These are phyloP conservation scores for Canavalia ensiformis DNA, from an alignment of 306 rosid species.

Conservation along the genomic window DNA sequence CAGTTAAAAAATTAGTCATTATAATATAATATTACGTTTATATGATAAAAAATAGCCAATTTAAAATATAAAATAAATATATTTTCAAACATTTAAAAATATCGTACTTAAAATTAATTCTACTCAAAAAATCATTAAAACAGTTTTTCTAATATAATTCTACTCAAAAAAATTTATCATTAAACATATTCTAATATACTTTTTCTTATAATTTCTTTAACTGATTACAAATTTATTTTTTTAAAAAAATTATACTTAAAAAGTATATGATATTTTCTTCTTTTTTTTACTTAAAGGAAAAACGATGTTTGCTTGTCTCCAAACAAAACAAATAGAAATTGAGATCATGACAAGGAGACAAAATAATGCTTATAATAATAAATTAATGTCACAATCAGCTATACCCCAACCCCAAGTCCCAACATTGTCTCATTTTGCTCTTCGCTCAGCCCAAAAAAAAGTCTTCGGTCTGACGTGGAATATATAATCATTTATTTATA, in stretches of 20 bases:
- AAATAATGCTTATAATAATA: conserved; percentile 7
- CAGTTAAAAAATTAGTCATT: background rate
- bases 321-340: conserved; percentile 4
- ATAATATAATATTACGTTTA: background rate
- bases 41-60: background rate
- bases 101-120: background rate
- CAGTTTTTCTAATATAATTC: too few relatives aligned
- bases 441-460: background rate
- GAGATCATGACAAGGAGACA: conserved; percentile 1
- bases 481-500: background rate
- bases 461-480: background rate
- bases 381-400: conserved; percentile 8
- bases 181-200: too few relatives aligned
- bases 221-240: background rate
- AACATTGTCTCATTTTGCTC: background rate
- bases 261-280: background rate
- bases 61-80: background rate
- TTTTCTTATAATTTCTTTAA: background rate
- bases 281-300: background rate
- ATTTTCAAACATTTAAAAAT: background rate
- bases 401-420: conserved; percentile 41
- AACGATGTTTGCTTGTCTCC: background rate
- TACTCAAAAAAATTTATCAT: too few relatives aligned
- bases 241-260: background rate
- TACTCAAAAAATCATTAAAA: background rate